Conservation (phyloP, 2,329 filamentous ascomycete species). For the Escovopsis sp. region DNA sequence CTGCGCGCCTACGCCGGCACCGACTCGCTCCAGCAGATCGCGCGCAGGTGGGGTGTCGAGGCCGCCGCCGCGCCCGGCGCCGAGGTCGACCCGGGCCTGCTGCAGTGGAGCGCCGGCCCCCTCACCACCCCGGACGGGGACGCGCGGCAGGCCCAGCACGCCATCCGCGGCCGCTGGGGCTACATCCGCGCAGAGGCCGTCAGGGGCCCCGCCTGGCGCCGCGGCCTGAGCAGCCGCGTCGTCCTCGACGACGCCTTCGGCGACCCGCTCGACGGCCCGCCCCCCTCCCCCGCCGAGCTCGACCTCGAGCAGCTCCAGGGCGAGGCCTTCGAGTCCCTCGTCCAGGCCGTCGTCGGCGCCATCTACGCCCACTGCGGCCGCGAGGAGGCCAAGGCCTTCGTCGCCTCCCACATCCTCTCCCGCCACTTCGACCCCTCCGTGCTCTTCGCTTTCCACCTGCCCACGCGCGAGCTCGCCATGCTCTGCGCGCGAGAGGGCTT, state of each 20-base stretch:
- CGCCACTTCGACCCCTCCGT: conserved; percentile 60
- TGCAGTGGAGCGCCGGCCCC: conserved; percentile 53
- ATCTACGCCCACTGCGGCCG: conserved; percentile 76
- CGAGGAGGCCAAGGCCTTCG: conserved; percentile 66
- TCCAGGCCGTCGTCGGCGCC: conserved; percentile 70
- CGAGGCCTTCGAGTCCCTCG: conserved; percentile 57
- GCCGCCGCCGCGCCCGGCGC: conserved; percentile 70
- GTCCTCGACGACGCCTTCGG: conserved; percentile 79
- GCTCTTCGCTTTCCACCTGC: conserved; percentile 74
- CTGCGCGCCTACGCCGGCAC: conserved; percentile 73
- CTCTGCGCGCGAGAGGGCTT: conserved; percentile 85
- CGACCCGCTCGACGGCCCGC: conserved; percentile 25
- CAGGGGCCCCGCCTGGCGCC: conserved; percentile 35
- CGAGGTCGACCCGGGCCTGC: conserved; percentile 80
- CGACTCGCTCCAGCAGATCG: conserved; percentile 57
- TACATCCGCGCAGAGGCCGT: conserved; percentile 36
- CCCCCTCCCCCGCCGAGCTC: conserved; percentile 8
- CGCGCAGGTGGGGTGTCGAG: conserved; percentile 85
- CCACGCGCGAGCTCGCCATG: conserved; percentile 67
- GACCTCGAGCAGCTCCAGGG: conserved; percentile 57
- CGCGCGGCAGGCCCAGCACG: conserved; percentile 23
- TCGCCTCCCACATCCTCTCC: conserved; percentile 69
- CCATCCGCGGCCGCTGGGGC: conserved; percentile 27
- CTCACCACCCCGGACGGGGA: conserved; percentile 17
- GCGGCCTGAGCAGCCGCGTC: conserved; percentile 61